Base-by-base conservation (phyloP, 805 yeast genomes). In the Wickerhamomyces chaumierensis region DNA sequence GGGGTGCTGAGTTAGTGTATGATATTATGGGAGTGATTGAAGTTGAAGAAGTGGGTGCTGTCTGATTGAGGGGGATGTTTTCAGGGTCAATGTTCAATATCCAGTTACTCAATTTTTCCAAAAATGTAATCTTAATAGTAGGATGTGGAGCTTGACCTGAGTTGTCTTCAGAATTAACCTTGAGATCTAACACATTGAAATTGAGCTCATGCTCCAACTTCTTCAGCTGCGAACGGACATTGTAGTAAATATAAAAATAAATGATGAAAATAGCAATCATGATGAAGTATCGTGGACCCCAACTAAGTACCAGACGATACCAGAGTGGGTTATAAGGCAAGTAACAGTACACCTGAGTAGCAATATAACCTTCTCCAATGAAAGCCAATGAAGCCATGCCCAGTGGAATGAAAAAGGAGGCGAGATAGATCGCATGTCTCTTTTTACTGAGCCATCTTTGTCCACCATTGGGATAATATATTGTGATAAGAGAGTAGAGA, bases 201-300 rank as follows among this genome's bases (percentile, higher is more conserved):
- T 35, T 39, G 31, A 37, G 31, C 25, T 45, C 46, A 7, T 29
- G 34, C 28, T 52, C 46, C 49, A 52, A 43, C 19, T 35, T 44
- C 18, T 42, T 41, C 19, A 52, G 35, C 49, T 84, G 83, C 29
- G 65, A 61, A 41, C 74, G 66, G 18, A 87, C 90, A 51, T 81
- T 83, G 43, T 73, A 59, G 57, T 87, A 87, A 37, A 87, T 78
- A 31, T 80, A 65, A 36, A 73, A 62, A 56, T 87, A 87, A 35
- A 85, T 73, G 3, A 66, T 55, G 28, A 83, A 50, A 45, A 88
- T 82, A 19, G 69, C 51, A 9, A 81, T 53, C 42, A 82, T 69
- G 39, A 87, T 71, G 41, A 73, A 58, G 53, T 76, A 86, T 36
- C 96, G 66, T 12, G 94, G 87, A 2, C 76, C 78, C 95, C 95